Conservation (phyloP, 2,329 filamentous ascomycete genomes). For the Pleoardoris graminearum region DNA sequence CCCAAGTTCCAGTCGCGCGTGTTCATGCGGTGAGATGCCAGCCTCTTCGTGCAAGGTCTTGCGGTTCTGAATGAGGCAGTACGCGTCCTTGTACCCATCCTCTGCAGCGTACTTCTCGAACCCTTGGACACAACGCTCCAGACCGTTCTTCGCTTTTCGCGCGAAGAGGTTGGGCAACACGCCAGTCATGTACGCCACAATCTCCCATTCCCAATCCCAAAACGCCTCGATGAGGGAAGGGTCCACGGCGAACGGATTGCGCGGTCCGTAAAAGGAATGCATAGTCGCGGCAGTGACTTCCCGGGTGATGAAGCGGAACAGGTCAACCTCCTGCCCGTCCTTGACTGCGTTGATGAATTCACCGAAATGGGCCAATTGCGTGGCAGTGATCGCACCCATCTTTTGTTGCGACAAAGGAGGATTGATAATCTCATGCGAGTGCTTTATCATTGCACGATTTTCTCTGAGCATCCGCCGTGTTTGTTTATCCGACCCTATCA, state of each 20-base stretch:
- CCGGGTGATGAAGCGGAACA: constrained; percentile 43
- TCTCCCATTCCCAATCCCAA: constrained; percentile 47
- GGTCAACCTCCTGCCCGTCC: constrained; percentile 36
- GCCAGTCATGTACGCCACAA: constrained; percentile 35
- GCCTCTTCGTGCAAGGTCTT: constrained; percentile 18
- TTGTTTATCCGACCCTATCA: constrained; percentile 42
- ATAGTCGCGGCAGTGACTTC: constrained; percentile 43
- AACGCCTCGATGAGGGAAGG: constrained; percentile 44
- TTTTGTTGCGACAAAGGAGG: constrained; percentile 37
- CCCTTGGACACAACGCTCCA: constrained; percentile 35
- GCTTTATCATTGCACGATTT: constrained; percentile 19
- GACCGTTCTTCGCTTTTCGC: constrained; percentile 44
- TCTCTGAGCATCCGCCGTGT: constrained; percentile 33
- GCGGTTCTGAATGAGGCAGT: constrained; percentile 30
- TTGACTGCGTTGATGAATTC: constrained; percentile 18
- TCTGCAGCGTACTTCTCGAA: constrained; percentile 34
- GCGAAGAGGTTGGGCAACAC: constrained; percentile 44
- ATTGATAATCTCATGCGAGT: constrained; percentile 40
- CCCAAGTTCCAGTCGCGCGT: constrained; percentile 28
- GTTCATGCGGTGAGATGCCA: constrained; percentile 22
- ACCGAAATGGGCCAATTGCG: constrained; percentile 43
- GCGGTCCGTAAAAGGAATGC: constrained; percentile 49
- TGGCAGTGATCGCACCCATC: constrained; percentile 41
- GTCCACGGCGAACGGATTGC: constrained; percentile 48
- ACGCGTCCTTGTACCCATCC: constrained; percentile 25